Evolutionary conservation across 805 yeast species (phyloP).

Genomic region (Candida easanensis): DNA sequence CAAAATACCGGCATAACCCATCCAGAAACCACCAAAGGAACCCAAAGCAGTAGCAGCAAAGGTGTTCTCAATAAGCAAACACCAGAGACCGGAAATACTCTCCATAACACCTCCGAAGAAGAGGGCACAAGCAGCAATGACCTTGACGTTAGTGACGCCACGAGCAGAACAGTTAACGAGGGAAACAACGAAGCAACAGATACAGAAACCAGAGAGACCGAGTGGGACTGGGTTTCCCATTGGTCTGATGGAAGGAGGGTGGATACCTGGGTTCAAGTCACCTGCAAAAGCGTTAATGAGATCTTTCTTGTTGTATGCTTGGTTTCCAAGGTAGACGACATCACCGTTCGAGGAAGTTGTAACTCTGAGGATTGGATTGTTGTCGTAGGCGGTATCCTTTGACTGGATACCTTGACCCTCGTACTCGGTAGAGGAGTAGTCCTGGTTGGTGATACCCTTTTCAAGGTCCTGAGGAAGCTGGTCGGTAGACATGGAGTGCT

Average conservation of each 20-base stretch:
- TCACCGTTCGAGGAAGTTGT: slow-evolving; percentile 34
- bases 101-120: slow-evolving; percentile 76
- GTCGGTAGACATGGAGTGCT: not conserved
- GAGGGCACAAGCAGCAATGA: slow-evolving; percentile 63
- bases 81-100: slow-evolving; percentile 72
- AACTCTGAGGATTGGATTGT: slow-evolving; percentile 17
- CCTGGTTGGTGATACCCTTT: slow-evolving; percentile 15
- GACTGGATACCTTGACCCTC: slow-evolving; percentile 11
- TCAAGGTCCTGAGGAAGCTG: slow-evolving; percentile 18
- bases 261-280: slow-evolving; percentile 41
- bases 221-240: slow-evolving; percentile 77
- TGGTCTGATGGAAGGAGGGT: slow-evolving; percentile 45
- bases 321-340: slow-evolving; percentile 37
- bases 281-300: slow-evolving; percentile 66
- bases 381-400: slow-evolving; percentile 9
- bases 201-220: slow-evolving; percentile 69
- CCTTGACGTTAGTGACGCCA: slow-evolving; percentile 58
- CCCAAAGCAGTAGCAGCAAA: slow-evolving; percentile 61
- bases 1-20: slow-evolving; percentile 63
- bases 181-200: slow-evolving; percentile 54
- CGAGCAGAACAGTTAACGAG: slow-evolving; percentile 63
- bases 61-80: slow-evolving; percentile 71
- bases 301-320: slow-evolving; percentile 48
- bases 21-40: slow-evolving; percentile 72
- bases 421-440: slow-evolving; percentile 21